Percentiles rank a stretch among this genome's conserved stretches.
phyloP scores from a whole-genome alignment of 2,329 filamentous ascomycete species.

The Fusarium metavorans region DNA sequence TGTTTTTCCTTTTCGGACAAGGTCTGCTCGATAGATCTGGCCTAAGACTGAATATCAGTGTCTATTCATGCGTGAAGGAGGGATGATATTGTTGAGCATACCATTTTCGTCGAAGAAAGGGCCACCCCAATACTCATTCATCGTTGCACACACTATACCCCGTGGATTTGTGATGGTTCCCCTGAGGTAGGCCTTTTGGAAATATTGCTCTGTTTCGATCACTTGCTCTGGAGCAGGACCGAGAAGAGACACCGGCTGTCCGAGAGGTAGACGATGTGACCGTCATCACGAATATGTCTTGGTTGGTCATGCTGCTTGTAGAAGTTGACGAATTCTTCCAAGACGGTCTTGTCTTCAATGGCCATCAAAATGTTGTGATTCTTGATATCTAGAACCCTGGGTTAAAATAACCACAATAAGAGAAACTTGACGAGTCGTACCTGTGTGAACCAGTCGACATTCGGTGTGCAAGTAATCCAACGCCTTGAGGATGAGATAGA shows the following conservation, averaged over 20 bases:
- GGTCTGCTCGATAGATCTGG: conserved; percentile 19
- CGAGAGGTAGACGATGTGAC: too few relatives aligned
- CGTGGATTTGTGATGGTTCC: not conserved
- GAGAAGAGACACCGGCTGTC: conserved; percentile 18
- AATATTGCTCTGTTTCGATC: conserved; percentile 30
- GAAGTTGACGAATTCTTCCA: too few relatives aligned
- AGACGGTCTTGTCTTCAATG: too few relatives aligned
- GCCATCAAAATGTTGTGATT: too few relatives aligned
- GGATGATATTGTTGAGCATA: not conserved
- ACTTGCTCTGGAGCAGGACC: conserved; percentile 27
- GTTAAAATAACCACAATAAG: too few relatives aligned
- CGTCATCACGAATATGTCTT: too few relatives aligned
- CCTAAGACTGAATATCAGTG: not conserved
- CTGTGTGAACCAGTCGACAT: too few relatives aligned
- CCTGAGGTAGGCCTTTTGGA: conserved; percentile 14
- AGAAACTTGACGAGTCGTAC: too few relatives aligned
- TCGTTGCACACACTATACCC: conserved; percentile 20
- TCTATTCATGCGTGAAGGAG: not conserved
- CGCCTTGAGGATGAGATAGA: too few relatives aligned
- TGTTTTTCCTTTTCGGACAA: conserved; percentile 2
- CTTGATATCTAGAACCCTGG: too few relatives aligned
- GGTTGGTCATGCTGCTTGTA: too few relatives aligned
- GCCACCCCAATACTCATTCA: conserved; percentile 39
- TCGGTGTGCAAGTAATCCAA: too few relatives aligned
- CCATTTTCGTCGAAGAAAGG: conserved; percentile 32